Evolutionary conservation across 164 flowering plant species (phyloP).

Genomic region (Chimonanthus praecox): DNA sequence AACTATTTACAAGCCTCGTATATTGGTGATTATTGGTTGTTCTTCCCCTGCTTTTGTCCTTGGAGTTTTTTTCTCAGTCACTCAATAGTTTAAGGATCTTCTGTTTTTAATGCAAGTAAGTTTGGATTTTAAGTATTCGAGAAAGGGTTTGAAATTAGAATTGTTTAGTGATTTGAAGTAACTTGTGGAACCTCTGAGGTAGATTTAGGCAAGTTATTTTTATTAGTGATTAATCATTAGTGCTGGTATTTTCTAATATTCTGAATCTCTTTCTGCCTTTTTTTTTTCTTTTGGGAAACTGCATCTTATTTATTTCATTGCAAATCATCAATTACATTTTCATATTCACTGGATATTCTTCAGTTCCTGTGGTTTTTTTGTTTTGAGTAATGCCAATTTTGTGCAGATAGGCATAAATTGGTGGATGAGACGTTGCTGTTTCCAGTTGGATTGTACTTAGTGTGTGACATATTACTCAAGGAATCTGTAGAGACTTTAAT

Average conservation of each 20-base stretch:
- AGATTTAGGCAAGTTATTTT: not conserved
- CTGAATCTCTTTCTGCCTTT: not conserved
- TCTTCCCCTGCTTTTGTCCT: no score
- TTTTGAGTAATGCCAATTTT: not conserved
- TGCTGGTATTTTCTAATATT: not conserved
- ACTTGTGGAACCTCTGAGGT: not conserved
- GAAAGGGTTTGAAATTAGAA: not conserved
- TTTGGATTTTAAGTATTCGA: no score
- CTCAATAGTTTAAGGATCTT: not conserved
- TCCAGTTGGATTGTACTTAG: not conserved
- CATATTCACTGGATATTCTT: not conserved
- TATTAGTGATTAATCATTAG: not conserved
- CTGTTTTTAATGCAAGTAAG: not conserved
- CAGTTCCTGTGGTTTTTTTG: not conserved
- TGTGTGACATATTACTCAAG: not conserved
- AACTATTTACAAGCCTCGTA: no score
- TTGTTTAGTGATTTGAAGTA: not conserved
- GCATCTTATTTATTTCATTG: not conserved
- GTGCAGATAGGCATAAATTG: not conserved
- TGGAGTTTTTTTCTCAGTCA: no score
- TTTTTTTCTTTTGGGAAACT: no score
- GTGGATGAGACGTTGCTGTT: not conserved
- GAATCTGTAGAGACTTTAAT: not conserved
- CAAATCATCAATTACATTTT: not conserved
- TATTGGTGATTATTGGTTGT: no score